phyloP scores from a whole-genome alignment of 2,329 filamentous ascomycete genomes.

The Colletotrichum cordylinicola region DNA sequence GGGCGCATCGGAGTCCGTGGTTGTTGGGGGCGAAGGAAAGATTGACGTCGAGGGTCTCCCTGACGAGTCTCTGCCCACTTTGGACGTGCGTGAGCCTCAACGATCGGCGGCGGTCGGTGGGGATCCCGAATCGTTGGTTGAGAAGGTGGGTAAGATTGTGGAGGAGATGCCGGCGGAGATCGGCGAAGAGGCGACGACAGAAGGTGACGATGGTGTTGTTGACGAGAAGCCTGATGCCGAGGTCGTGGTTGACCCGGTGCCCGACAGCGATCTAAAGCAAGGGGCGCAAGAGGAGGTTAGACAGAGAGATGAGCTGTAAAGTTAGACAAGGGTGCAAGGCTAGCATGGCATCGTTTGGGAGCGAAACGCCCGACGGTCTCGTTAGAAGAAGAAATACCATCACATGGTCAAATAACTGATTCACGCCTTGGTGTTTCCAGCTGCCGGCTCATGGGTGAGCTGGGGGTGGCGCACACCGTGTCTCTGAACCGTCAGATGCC shows the following conservation, averaged over 20 bases:
- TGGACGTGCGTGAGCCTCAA: slow-evolving; percentile 43
- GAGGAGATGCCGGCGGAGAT: slow-evolving; percentile 28
- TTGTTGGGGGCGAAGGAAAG: slow-evolving; percentile 30
- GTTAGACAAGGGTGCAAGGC: background rate
- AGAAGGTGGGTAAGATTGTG: slow-evolving; percentile 61
- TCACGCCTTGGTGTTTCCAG: background rate
- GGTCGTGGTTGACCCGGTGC: background rate
- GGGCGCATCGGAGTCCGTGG: slow-evolving; percentile 21
- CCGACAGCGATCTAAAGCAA: slow-evolving; percentile 28
- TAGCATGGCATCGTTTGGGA: background rate
- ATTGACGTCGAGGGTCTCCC: slow-evolving; percentile 39
- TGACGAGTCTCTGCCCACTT: slow-evolving; percentile 54
- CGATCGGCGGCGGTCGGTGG: slow-evolving; percentile 25
- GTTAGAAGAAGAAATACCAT: slow-evolving; percentile 7
- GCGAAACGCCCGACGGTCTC: background rate
- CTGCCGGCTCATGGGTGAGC: background rate
- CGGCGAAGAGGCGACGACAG: slow-evolving; percentile 3
- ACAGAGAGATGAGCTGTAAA: slow-evolving; percentile 16
- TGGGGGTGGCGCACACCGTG: background rate
- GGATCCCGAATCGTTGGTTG: slow-evolving; percentile 48
- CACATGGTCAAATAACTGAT: background rate
- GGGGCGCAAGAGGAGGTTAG: slow-evolving; percentile 15
- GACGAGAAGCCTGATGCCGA: slow-evolving; percentile 29
- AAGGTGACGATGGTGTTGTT: background rate
- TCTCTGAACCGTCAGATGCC: background rate